Conservation (phyloP, 2,329 filamentous ascomycete species). For the Penicillium sclerotigenum region DNA sequence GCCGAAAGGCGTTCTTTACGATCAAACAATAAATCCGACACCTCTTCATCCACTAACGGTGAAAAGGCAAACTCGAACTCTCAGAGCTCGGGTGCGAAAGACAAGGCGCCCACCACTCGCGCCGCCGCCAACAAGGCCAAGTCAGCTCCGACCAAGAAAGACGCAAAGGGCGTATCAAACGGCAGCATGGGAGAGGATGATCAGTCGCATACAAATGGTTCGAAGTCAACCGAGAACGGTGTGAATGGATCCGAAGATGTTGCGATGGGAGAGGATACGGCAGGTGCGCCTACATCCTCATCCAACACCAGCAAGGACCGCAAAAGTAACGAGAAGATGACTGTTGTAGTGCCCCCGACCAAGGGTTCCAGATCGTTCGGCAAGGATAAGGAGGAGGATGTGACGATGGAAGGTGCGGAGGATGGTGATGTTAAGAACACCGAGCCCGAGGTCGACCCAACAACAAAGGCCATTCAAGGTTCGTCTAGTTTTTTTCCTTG, state of each 20-base stretch:
- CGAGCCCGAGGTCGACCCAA: slow-evolving; percentile 45
- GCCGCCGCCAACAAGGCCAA: slow-evolving; percentile 43
- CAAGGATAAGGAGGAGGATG: slow-evolving; percentile 65
- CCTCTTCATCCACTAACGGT: slow-evolving; percentile 48
- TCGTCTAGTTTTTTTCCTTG: slow-evolving; percentile 7
- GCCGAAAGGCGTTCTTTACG: slow-evolving; percentile 47
- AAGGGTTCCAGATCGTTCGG: slow-evolving; percentile 61
- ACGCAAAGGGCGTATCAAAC: slow-evolving; percentile 37
- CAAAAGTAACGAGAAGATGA: slow-evolving; percentile 75
- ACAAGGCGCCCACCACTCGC: slow-evolving; percentile 44
- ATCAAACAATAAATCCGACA: slow-evolving; percentile 48
- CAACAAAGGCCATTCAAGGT: slow-evolving; percentile 52
- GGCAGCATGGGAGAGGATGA: slow-evolving; percentile 68
- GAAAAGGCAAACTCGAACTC: slow-evolving; percentile 46
- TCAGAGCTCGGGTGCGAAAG: slow-evolving; percentile 44
- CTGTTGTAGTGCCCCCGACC: slow-evolving; percentile 71
- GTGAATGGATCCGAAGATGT: slow-evolving; percentile 64
- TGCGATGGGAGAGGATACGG: slow-evolving; percentile 65
- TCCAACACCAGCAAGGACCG: slow-evolving; percentile 63
- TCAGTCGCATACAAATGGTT: slow-evolving; percentile 64
- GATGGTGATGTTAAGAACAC: slow-evolving; percentile 44
- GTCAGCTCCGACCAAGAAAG: slow-evolving; percentile 36
- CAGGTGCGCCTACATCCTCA: slow-evolving; percentile 49
- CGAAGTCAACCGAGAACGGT: slow-evolving; percentile 67
- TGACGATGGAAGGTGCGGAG: slow-evolving; percentile 63